phyloP scores from a whole-genome alignment of 2,329 filamentous ascomycete species.

The Colletotrichum horii region DNA sequence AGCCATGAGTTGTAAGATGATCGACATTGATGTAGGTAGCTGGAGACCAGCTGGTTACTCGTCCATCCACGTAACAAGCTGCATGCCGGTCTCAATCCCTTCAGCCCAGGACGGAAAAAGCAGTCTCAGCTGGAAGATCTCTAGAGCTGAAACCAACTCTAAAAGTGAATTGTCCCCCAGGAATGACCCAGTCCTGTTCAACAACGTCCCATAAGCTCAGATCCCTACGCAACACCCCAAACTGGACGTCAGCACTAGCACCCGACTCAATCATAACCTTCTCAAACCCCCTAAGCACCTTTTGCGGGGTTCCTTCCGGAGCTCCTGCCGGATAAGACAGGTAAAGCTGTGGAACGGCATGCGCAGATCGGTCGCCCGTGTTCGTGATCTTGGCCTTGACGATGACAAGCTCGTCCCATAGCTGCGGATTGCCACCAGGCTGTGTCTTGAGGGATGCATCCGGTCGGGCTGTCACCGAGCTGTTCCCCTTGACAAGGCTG shows the following conservation, averaged over 20 bases:
- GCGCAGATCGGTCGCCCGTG: constrained; percentile 55
- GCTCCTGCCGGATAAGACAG: constrained; percentile 32
- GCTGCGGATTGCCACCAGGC: constrained; percentile 49
- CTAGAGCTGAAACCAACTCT: background rate
- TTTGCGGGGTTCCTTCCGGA: constrained; percentile 31
- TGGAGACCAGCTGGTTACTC: fast-evolving
- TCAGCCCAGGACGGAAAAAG: background rate
- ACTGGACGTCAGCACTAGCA: constrained; percentile 38
- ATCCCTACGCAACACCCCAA: constrained; percentile 50
- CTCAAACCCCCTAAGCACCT: constrained; percentile 49
- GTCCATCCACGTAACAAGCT: fast-evolving
- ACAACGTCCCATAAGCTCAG: constrained; percentile 54
- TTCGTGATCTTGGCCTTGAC: constrained; percentile 67
- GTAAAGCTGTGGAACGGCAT: constrained; percentile 62
- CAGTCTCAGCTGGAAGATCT: background rate
- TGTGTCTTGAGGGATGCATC: constrained; percentile 27
- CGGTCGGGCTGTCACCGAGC: background rate
- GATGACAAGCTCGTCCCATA: constrained; percentile 67
- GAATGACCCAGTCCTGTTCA: constrained; percentile 56
- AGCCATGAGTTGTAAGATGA: background rate
- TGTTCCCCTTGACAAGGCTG: background rate
- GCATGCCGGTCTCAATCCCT: fast-evolving
- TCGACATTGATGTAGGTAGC: background rate
- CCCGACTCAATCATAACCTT: constrained; percentile 47
- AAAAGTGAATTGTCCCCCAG: constrained; percentile 27